These are phyloP conservation scores for Cajanus cajan DNA, from an alignment of 306 rosid species.

Conservation along the genomic window DNA sequence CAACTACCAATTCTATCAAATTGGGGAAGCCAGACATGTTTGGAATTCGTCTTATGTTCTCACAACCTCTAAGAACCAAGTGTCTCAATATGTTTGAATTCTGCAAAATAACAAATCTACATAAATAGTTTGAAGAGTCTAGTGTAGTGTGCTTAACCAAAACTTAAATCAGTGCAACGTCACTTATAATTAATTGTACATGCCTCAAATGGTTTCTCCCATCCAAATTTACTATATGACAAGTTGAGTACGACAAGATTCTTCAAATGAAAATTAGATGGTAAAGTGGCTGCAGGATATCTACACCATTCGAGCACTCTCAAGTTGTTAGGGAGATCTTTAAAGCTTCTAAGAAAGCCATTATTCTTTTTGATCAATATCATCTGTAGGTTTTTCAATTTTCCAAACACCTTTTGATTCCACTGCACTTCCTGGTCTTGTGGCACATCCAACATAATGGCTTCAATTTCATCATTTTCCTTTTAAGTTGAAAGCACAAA, in stretches of 20 bases:
- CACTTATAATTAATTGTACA: not conserved
- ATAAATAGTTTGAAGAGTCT: not conserved
- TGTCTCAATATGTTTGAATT: not conserved
- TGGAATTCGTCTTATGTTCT: not conserved
- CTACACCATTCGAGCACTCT: conserved; percentile 3
- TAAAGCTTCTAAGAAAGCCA: not conserved
- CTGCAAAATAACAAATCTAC: not conserved
- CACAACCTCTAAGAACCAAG: not conserved
- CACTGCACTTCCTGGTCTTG: not conserved
- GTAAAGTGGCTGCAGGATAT: conserved; percentile 21
- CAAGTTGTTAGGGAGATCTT: not conserved
- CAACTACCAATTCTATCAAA: not conserved
- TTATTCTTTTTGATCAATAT: not conserved
- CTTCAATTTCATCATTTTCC: not conserved
- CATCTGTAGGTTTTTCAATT: conserved; percentile 3
- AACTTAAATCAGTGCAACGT: not conserved
- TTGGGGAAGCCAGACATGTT: not conserved
- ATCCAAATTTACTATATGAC: not conserved
- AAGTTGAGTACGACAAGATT: conserved; percentile 4
- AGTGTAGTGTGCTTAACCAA: not conserved
- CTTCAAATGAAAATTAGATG: not conserved
- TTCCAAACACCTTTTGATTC: not conserved
- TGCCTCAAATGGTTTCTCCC: not conserved
- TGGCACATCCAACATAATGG: not conserved
- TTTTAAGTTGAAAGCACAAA: not conserved